These are phyloP conservation scores for Cladophialophora carrionii DNA, from an alignment of 2,329 filamentous ascomycete species.

Conservation along the genomic window DNA sequence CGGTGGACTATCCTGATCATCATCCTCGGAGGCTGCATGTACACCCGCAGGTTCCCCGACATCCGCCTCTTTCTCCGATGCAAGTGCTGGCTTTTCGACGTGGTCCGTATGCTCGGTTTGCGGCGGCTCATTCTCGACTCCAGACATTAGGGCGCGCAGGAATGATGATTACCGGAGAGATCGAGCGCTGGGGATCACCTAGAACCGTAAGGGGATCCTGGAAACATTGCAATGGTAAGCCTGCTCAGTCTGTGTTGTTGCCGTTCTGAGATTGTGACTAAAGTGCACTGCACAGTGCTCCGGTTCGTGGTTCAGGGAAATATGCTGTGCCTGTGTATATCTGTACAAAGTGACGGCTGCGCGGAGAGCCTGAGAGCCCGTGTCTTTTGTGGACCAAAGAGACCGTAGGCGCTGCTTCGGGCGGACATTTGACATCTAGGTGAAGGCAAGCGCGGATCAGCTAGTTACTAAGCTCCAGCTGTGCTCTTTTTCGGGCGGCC, in stretches of 20 bases:
- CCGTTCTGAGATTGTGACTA: background rate
- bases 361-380: conserved; percentile 5
- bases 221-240: conserved; percentile 23
- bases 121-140: conserved; percentile 31
- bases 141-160: conserved; percentile 36
- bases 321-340: conserved; percentile 17
- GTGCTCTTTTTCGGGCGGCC: conserved; percentile 1
- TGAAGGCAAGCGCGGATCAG: background rate
- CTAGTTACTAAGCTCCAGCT: conserved; percentile 3
- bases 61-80: conserved; percentile 36
- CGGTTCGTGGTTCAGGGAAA: conserved; percentile 10
- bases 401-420: conserved; percentile 6
- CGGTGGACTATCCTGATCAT: conserved; percentile 1
- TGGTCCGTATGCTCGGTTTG: conserved; percentile 22
- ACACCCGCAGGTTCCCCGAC: conserved; percentile 28
- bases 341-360: conserved; percentile 12
- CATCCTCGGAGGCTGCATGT: conserved; percentile 39
- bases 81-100: conserved; percentile 17
- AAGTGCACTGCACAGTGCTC: conserved; percentile 1
- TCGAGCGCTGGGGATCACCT: conserved; percentile 21
- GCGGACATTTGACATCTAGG: background rate
- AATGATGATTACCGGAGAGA: conserved; percentile 15
- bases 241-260: conserved; percentile 1
- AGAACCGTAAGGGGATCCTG: conserved; percentile 7
- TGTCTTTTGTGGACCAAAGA: conserved; percentile 1